Conservation (phyloP, 2,329 filamentous ascomycete species). For the Talaromyces sp. region DNA sequence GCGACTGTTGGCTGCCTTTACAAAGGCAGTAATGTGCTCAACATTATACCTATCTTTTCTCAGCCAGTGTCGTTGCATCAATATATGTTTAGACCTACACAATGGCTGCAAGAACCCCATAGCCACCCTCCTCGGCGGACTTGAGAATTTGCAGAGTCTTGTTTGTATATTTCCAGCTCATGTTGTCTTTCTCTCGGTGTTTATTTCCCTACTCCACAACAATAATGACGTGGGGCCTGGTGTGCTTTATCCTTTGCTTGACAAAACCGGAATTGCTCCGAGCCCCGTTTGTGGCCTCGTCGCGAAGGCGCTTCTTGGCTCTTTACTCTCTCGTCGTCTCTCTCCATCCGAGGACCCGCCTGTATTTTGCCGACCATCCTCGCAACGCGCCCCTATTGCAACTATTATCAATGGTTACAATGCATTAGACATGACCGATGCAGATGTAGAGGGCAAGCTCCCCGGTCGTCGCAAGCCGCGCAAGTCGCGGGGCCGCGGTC, state of each 20-base stretch:
- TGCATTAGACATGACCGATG: too few relatives aligned
- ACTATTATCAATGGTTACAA: too few relatives aligned
- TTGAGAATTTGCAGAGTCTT: neutral
- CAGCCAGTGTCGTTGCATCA: neutral
- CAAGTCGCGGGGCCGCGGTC: conserved; percentile 3
- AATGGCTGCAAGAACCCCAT: neutral
- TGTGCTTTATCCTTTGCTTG: neutral
- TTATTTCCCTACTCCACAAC: neutral
- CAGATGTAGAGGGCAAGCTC: neutral
- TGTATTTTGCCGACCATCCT: too few relatives aligned
- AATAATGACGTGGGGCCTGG: neutral
- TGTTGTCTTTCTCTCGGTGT: neutral
- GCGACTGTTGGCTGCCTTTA: neutral
- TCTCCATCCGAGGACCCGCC: too few relatives aligned
- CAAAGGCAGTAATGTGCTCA: neutral
- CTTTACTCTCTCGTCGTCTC: too few relatives aligned
- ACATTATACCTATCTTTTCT: neutral
- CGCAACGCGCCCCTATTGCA: too few relatives aligned
- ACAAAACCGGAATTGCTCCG: neutral
- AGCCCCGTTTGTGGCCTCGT: too few relatives aligned
- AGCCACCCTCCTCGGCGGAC: neutral
- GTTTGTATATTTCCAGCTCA: neutral
- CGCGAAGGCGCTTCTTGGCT: too few relatives aligned
- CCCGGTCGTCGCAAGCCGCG: neutral
- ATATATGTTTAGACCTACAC: neutral